A percentile compares a stretch with the other conserved stretches of the same genome.
Conservation (phyloP, 1,284 basidiomycete species). For the Cryptococcus jaspeensis region DNA sequence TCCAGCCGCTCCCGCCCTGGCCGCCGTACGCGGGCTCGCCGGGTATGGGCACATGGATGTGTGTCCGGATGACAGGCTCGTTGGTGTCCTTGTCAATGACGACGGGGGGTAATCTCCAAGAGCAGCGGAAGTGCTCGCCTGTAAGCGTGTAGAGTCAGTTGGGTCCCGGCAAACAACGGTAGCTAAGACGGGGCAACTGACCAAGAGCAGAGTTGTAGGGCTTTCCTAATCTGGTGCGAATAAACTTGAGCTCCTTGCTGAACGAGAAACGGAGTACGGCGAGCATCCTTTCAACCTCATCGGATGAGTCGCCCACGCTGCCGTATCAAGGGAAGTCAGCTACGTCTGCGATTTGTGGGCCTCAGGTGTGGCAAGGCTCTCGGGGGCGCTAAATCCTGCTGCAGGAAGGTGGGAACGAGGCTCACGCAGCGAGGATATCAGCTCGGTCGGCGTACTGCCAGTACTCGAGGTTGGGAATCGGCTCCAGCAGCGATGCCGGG, state of each 20-base stretch:
- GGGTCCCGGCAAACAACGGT: neutral
- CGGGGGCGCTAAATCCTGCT: neutral
- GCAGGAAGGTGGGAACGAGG: neutral
- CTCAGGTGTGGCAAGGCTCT: neutral
- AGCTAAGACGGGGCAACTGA: no score
- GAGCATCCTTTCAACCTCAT: conserved; percentile 89
- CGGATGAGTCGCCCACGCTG: conserved; percentile 79
- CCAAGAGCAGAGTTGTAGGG: conserved; percentile 93
- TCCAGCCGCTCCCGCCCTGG: conserved; percentile 45
- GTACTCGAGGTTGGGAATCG: conserved; percentile 90
- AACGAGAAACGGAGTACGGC: conserved; percentile 84
- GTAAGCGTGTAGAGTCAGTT: neutral
- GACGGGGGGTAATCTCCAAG: conserved; percentile 57
- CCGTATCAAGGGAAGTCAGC: conserved; percentile 37
- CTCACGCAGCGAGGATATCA: conserved; percentile 85
- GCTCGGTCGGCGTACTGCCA: conserved; percentile 94
- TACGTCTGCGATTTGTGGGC: neutral
- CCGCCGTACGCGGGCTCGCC: conserved; percentile 47
- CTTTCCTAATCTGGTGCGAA: conserved; percentile 88
- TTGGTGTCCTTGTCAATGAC: conserved; percentile 45
- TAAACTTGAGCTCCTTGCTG: conserved; percentile 93
- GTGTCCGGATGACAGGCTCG: conserved; percentile 50
- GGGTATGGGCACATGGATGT: conserved; percentile 48
- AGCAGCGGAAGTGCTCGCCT: conserved; percentile 80
- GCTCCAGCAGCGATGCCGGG: conserved; percentile 84